Percentiles rank a stretch among this genome's conserved stretches.
These are phyloP conservation scores for Daedaleopsis nitida DNA, from an alignment of 768 basidiomycete genomes.

Conservation along the genomic window DNA sequence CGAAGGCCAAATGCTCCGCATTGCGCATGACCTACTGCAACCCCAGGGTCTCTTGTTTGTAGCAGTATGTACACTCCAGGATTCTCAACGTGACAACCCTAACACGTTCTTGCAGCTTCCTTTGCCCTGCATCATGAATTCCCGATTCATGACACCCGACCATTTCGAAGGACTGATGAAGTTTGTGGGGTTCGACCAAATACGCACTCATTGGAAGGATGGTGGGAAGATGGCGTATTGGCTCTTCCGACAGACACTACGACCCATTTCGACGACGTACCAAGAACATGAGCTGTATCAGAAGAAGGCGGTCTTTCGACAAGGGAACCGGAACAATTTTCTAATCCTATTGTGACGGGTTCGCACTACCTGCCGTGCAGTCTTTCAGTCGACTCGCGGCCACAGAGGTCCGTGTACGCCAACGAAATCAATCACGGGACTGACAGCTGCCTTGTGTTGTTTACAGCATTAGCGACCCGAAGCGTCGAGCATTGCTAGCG, in stretches of 20 bases:
- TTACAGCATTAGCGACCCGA: too few species aligned
- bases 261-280: constrained; percentile 28
- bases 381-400: too few species aligned
- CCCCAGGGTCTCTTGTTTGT: constrained; percentile 66
- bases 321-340: constrained; percentile 83
- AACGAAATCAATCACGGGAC: too few species aligned
- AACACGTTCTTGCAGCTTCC: constrained; percentile 58
- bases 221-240: constrained; percentile 89
- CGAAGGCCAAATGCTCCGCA: constrained; percentile 69
- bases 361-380: too few species aligned
- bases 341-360: constrained; percentile 45
- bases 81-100: not conserved
- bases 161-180: constrained; percentile 60
- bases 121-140: constrained; percentile 82
- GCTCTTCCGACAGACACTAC: constrained; percentile 64
- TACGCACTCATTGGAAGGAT: constrained; percentile 60
- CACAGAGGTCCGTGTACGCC: too few species aligned
- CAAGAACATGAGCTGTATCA: constrained; percentile 33
- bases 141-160: constrained; percentile 73
- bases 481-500: too few species aligned
- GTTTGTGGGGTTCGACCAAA: constrained; percentile 61
- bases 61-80: constrained; percentile 48
- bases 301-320: constrained; percentile 61
- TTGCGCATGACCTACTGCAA: constrained; percentile 59
- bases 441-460: too few species aligned